Evolutionary conservation across 768 basidiomycete genomes (phyloP).

Genomic region (Neoboletus brunneissimus): DNA sequence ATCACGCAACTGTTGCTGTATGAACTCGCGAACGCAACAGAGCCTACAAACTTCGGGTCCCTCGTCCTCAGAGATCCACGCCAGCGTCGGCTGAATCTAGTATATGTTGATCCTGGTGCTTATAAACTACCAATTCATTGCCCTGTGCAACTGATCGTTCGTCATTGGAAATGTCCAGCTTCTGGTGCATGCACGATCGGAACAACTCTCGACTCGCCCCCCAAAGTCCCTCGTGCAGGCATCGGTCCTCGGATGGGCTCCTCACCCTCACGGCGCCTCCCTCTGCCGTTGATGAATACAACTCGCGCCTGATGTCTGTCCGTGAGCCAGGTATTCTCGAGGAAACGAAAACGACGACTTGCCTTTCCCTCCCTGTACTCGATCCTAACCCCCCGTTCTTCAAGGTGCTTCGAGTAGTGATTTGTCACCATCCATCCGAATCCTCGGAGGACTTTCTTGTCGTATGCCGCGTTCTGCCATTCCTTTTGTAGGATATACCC

Average conservation of each 20-base stretch:
- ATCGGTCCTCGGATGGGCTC: conserved; percentile 20
- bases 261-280: neutral
- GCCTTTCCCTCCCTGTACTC: conserved; percentile 19
- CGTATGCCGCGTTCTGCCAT: conserved; percentile 39
- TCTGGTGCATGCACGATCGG: conserved; percentile 22
- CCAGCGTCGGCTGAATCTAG: neutral
- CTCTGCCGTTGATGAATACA: conserved; percentile 4
- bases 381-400: conserved; percentile 16
- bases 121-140: neutral
- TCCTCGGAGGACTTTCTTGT: conserved; percentile 19
- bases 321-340: neutral
- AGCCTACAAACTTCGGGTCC: neutral
- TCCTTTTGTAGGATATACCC: conserved; percentile 28
- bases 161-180: conserved; percentile 3
- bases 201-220: conserved; percentile 25
- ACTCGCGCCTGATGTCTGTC: conserved; percentile 12
- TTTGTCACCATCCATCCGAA: conserved; percentile 25
- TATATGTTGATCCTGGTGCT: neutral
- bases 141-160: neutral
- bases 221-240: conserved; percentile 21
- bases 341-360: conserved; percentile 1
- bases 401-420: conserved; percentile 27
- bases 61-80: neutral
- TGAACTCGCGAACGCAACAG: neutral
- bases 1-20: neutral